Evolutionary conservation across 179 eudicot genomes (phyloP), one percentile per base, ranked within the genome.

Genomic region (Beta macrorhiza): DNA sequence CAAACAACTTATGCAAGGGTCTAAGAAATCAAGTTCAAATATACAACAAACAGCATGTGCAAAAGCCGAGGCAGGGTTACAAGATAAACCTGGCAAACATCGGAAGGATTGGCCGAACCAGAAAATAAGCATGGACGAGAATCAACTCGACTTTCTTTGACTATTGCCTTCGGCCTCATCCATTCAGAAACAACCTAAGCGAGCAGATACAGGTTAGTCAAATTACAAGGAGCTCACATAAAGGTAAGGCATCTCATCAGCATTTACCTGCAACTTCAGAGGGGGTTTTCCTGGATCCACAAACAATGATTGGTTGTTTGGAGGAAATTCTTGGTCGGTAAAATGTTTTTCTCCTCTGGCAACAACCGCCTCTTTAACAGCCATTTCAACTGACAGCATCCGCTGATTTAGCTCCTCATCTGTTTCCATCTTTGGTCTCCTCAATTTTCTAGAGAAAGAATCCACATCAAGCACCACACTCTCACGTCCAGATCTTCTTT

Each of bases 311-410:
- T 92, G 91, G 77, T 89, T 90, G 86, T 85, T 91, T 3, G 99
- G 99, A 74, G 98, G 99, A 75, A 96, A 96, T 81, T 96, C 99
- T 83, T 90, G 94, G 82, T 96, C 99, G 0, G 99, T 96, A 82
- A 96, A 96, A 85, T 91, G 87, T 79, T 84, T 49, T 83, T 94
- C 99, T 70, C 99, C 99, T 85, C 92, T 90, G 22, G 97, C 94
- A 83, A 86, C 89, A 53, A 96, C 93, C 73, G 97, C 93, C 89
- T 96, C 99, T 80, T 94, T 96, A 57, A 96, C 96, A 86, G 99
- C 99, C 87, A 92, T 79, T 87, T 94, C 98, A 83, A 96, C 98
- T 52, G 99, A 96, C 55, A 90, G 90, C 99, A 96, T 96, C 45
- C 94, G 87, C 84, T 92, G 96, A 87, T 91, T 91, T 74, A 92